Base-by-base conservation (phyloP, 306 rosid species). In the Fagus sylvatica region DNA sequence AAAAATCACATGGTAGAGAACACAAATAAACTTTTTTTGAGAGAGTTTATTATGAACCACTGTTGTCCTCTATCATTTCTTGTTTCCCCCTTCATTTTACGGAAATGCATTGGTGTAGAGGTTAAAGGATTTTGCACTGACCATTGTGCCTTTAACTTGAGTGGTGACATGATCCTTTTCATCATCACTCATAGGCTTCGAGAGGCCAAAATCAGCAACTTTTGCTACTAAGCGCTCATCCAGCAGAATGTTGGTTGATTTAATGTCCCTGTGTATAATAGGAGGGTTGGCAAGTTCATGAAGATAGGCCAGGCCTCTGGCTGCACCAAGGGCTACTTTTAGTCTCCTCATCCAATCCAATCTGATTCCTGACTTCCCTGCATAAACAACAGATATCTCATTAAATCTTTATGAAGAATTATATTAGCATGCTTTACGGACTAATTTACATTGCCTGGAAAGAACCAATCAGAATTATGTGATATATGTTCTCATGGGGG, bases 181-280 rank as follows among this genome's bases (percentile, higher is more conserved):
- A 73, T 78, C 69, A 30, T 91, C 93, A 40, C 77, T 78, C 73
- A 88, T 73, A 41, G 85, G 93, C 78, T 90, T 93, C 72, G 88
- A 93, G 82, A 90, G 90, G 69, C 98, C 98, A 73, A 93, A 93
- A 80, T 93, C 98, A 13, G 93, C 77, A 10, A 93, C 96, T 85
- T 90, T 93, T 34, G 97, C 93, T 46, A 75, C 86, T 66, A 91
- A 77, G 64, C 55, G 76, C 4, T 90, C 91, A 49, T 93, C 98
- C 32, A 91, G 81, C 10, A 93, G 83, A 46, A 93, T 88, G 75
- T 93, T 93, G 67, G 81, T 79, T 56, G 98, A 91, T 84, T 93
- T 93, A n/a, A 91, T 78, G 83, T 93, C 97, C 76, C 97, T 84
- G 51, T 93, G 96, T 76, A 90, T 93, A 69, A 90, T 91, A 4